Evolutionary conservation across 139 green algal species (phyloP), one percentile per base, ranked within the genome.

Genomic region (Micractinium conductrix): DNA sequence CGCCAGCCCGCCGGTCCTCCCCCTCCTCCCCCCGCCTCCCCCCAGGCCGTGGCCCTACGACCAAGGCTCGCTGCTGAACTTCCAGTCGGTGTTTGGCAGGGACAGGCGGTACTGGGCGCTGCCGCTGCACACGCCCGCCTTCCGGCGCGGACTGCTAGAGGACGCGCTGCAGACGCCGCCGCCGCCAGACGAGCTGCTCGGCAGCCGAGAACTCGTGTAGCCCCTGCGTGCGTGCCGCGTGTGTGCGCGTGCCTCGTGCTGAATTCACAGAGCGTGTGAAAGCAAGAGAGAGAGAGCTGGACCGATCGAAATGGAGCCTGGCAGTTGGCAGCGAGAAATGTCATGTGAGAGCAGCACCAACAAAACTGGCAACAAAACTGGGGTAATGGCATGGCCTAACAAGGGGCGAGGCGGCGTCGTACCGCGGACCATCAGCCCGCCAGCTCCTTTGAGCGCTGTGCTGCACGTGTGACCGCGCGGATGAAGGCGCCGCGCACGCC

Each of bases 21-120:
- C n/a, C n/a, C n/a, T n/a, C n/a, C n/a, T n/a, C n/a, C n/a, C n/a
- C 44, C 35, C 35, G 0, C 22, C 4, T 21, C 9, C 14, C 44
- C 75, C 12, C 55, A 84, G 91, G 65, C 89, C 92, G 0, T 98
- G 94, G 94, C 94, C 92, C 0, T 96, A 96, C 84, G 91, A 98
- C 81, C 58, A 74, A 2, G 94, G 94, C 37, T 63, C 82, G 10
- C 55, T 72, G 21, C 58, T 84, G 4, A 98, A 98, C 82, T 92
- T 95, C 40, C 75, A 92, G 71, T 93, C 96, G 4, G 91, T 96
- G 0, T 96, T 97, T 89, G 95, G 94, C 8, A 80, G 85, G 17
- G 91, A 87, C 71, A 82, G 81, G 44, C 45, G 78, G 67, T 68
- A 81, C 0, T 96, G 93, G 93, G 63, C 92, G 1, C 60, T 95